Percentiles rank a stretch among this genome's conserved stretches.
Evolutionary conservation across 2,329 filamentous ascomycete species (phyloP).

Genomic region (Hypoxylon sp.): DNA sequence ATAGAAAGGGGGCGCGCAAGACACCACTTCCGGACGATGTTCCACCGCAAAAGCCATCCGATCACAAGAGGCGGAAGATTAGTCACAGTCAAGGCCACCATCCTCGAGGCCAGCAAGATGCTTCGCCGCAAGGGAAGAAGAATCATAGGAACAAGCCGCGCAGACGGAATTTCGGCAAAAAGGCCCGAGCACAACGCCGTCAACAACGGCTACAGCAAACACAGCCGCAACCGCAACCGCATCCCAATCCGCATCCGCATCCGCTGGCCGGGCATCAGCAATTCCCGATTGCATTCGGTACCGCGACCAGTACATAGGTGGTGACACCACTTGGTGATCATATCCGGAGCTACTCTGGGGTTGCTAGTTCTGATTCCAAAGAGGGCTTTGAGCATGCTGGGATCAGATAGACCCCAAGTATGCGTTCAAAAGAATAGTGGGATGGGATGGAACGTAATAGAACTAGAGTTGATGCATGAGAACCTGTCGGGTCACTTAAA

Average conservation of each 20-base stretch:
- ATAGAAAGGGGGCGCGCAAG: conserved; percentile 1
- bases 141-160: neutral
- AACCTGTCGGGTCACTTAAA: neutral
- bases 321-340: neutral
- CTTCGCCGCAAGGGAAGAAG: neutral
- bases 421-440: neutral
- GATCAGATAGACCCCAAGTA: neutral
- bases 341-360: neutral
- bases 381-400: conserved; percentile 1
- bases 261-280: too few species aligned
- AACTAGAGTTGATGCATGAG: neutral
- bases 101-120: too few species aligned
- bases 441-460: too few species aligned
- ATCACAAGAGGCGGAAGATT: conserved; percentile 15
- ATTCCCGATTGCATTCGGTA: neutral
- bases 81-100: neutral
- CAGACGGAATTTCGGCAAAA: neutral
- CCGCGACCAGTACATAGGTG: neutral
- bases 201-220: neutral
- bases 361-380: neutral
- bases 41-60: neutral
- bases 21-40: neutral
- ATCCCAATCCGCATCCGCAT: neutral
- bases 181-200: conserved; percentile 1
- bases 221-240: too few species aligned